phyloP scores from a whole-genome alignment of 1,284 basidiomycete genomes.

The Leccinum pachyderme region DNA sequence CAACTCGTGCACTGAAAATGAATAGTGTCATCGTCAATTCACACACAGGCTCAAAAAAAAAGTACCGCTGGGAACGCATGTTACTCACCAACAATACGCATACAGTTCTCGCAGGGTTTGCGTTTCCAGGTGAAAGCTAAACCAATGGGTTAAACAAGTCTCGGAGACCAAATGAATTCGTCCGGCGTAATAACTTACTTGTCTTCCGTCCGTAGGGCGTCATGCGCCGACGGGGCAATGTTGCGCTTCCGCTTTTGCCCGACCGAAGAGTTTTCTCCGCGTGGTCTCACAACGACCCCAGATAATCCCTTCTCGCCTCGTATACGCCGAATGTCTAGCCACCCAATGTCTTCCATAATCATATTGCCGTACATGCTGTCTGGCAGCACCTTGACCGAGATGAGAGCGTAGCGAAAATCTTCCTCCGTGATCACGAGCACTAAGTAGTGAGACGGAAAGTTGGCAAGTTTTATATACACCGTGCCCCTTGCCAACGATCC shows the following conservation, averaged over 20 bases:
- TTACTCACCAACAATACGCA: conserved; percentile 71
- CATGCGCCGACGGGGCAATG: conserved; percentile 5
- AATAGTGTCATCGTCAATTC: neutral
- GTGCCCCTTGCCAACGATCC: conserved; percentile 53
- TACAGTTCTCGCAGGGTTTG: conserved; percentile 72
- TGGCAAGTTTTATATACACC: conserved; percentile 69
- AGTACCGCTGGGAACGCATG: neutral
- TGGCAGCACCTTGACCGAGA: conserved; percentile 52
- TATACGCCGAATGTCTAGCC: conserved; percentile 68
- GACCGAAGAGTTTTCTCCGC: conserved; percentile 20
- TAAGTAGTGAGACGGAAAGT: conserved; percentile 70
- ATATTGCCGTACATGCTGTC: conserved; percentile 56
- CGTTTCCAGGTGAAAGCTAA: conserved; percentile 66
- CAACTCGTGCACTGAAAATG: conserved; percentile 74
- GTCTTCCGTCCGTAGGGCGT: conserved; percentile 20
- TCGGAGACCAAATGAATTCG: neutral
- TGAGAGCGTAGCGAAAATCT: conserved; percentile 73
- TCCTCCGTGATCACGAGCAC: conserved; percentile 76
- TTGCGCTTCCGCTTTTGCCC: conserved; percentile 41
- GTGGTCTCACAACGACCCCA: conserved; percentile 13
- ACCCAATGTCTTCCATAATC: conserved; percentile 73
- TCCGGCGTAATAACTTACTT: conserved; percentile 20
- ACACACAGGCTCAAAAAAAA: neutral
- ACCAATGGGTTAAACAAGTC: neutral
- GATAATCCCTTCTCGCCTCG: conserved; percentile 40